A percentile compares a stretch with the other conserved stretches of the same genome.
These are phyloP conservation scores for Rhizoctonia solani DNA, from an alignment of 1,284 basidiomycete genomes.

Conservation along the genomic window DNA sequence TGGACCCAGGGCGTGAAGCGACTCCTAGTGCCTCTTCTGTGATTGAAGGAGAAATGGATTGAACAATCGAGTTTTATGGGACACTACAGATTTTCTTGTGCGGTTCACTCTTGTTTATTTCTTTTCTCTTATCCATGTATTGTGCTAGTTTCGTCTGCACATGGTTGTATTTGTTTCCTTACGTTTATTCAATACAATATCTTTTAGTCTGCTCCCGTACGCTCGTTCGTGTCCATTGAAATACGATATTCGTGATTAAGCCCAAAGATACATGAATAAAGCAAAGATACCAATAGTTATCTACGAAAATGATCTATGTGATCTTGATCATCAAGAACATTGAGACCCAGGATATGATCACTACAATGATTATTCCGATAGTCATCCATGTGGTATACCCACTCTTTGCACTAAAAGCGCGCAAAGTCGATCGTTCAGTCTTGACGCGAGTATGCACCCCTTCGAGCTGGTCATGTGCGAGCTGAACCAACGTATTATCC, in stretches of 20 bases:
- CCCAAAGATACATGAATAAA: background rate
- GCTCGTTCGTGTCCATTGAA: background rate
- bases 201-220: background rate
- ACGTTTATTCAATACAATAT: conserved; percentile 13
- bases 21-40: conserved; percentile 30
- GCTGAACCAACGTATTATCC: conserved; percentile 63
- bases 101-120: background rate
- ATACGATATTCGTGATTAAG: too few species aligned
- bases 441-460: conserved; percentile 70
- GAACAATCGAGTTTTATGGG: background rate
- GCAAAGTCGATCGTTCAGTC: conserved; percentile 63
- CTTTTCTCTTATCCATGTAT: background rate
- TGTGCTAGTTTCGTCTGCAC: background rate
- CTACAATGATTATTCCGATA: conserved; percentile 61
- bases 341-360: conserved; percentile 64
- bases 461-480: conserved; percentile 67
- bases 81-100: background rate
- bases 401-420: conserved; percentile 68
- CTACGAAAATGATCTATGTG: conserved; percentile 45
- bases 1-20: conserved; percentile 28
- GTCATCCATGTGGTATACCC: conserved; percentile 72
- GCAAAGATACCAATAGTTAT: background rate
- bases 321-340: conserved; percentile 76
- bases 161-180: background rate
- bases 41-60: conserved; percentile 22